A percentile compares a stretch with the other conserved stretches of the same genome.
phyloP scores from a whole-genome alignment of 2,329 filamentous ascomycete genomes.

The Colletotrichum lini region DNA sequence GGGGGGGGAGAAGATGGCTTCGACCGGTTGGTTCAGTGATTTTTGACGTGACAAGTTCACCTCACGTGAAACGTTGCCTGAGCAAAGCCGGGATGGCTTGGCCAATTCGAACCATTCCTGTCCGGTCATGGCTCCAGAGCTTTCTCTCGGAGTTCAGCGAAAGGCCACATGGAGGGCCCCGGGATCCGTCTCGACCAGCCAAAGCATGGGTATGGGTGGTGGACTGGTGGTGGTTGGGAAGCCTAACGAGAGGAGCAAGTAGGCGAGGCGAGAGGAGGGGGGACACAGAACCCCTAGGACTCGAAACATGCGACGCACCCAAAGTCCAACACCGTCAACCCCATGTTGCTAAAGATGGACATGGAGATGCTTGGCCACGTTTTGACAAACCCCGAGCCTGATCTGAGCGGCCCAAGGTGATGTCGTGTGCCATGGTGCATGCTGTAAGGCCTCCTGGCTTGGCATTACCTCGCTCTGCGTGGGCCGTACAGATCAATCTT shows the following conservation, averaged over 20 bases:
- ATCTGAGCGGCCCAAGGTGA: conserved; percentile 36
- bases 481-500: conserved; percentile 6
- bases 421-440: conserved; percentile 26
- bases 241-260: background rate
- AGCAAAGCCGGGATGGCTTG: conserved; percentile 32
- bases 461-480: conserved; percentile 17
- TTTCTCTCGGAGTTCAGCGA: conserved; percentile 10
- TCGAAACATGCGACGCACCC: conserved; percentile 37
- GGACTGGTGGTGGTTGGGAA: background rate
- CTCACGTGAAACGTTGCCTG: conserved; percentile 30
- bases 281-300: conserved; percentile 34
- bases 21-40: conserved; percentile 7
- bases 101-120: conserved; percentile 12
- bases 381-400: conserved; percentile 38
- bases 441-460: conserved; percentile 34
- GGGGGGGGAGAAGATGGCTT: conserved; percentile 30
- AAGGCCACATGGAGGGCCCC: background rate
- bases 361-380: conserved; percentile 41
- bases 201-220: background rate
- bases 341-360: conserved; percentile 38
- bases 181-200: background rate
- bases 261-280: conserved; percentile 25
- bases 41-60: conserved; percentile 17
- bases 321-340: conserved; percentile 20
- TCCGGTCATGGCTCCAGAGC: conserved; percentile 21